phyloP scores from a whole-genome alignment of 768 basidiomycete species.

The Leccinum incarnatum region DNA sequence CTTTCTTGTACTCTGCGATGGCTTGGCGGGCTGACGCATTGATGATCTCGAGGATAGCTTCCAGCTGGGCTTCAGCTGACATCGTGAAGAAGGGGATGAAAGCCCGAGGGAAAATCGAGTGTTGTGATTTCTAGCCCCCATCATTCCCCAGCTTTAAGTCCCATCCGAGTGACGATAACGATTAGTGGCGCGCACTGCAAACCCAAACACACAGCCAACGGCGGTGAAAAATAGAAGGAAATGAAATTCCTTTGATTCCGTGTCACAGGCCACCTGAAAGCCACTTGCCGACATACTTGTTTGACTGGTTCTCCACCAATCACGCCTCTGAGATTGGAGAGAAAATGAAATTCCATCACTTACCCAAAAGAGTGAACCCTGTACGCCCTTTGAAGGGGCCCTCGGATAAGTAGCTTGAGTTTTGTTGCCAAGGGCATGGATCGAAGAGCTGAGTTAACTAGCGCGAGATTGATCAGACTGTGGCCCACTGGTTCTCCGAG shows the following conservation, averaged over 20 bases:
- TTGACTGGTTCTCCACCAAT: not conserved
- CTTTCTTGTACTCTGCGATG: slow-evolving; percentile 26
- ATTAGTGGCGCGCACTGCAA: not conserved
- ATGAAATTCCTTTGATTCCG: not conserved
- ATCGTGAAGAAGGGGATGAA: slow-evolving; percentile 3
- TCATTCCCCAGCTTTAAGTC: not conserved
- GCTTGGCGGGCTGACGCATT: slow-evolving; percentile 26
- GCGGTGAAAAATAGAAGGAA: not conserved
- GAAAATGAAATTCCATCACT: not conserved
- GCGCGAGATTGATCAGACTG: not conserved
- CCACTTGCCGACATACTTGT: not conserved
- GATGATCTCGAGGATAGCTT: slow-evolving; percentile 30
- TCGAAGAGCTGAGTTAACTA: not conserved
- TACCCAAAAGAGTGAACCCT: not conserved
- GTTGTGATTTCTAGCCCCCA: not conserved
- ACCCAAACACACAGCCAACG: not conserved
- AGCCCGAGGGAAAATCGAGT: not conserved
- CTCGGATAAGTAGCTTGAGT: not conserved
- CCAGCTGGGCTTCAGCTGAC: slow-evolving; percentile 13
- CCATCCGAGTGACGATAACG: not conserved
- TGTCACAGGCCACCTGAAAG: not conserved
- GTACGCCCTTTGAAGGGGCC: not conserved
- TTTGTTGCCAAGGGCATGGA: not conserved
- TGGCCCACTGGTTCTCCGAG: not conserved
- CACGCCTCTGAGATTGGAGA: not conserved